phyloP scores from a whole-genome alignment of 2,329 filamentous ascomycete genomes.

The Claviceps sp. region DNA sequence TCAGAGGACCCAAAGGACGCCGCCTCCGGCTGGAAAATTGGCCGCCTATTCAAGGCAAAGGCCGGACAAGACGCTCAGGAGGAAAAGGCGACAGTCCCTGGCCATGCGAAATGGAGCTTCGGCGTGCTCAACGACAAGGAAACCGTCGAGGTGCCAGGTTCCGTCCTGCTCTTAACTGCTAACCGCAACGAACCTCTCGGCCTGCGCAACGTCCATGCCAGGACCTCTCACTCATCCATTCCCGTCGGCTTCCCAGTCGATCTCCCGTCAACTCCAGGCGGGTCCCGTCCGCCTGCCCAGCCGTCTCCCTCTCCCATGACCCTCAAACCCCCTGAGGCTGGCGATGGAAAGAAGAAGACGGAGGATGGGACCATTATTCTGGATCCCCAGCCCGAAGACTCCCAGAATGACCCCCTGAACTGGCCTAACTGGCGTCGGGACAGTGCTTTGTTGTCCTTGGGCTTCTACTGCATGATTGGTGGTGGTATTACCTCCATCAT shows the following conservation, averaged over 20 bases:
- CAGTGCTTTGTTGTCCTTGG: slow-evolving; percentile 63
- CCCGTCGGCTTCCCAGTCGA: slow-evolving; percentile 31
- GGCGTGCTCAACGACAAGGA: slow-evolving; percentile 7
- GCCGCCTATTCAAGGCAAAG: background rate
- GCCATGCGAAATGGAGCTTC: slow-evolving; percentile 6
- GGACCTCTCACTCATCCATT: slow-evolving; percentile 31
- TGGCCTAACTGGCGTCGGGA: slow-evolving; percentile 79
- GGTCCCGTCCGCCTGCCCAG: slow-evolving; percentile 8
- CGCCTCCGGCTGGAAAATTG: background rate
- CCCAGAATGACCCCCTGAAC: slow-evolving; percentile 80
- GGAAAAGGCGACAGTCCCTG: background rate
- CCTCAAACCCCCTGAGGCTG: slow-evolving; percentile 10
- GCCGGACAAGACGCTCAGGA: background rate
- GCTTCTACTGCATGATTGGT: slow-evolving; percentile 86
- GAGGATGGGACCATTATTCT: slow-evolving; percentile 73
- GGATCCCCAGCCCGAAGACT: slow-evolving; percentile 85
- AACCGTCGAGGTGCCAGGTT: slow-evolving; percentile 8
- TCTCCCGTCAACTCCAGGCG: slow-evolving; percentile 17
- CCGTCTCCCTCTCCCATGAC: slow-evolving; percentile 5
- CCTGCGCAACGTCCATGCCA: slow-evolving; percentile 5
- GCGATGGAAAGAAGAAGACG: slow-evolving; percentile 56
- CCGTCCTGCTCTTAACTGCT: slow-evolving; percentile 9
- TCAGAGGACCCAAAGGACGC: slow-evolving; percentile 1
- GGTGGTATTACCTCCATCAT: slow-evolving; percentile 86
- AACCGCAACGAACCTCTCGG: slow-evolving; percentile 10